These are phyloP conservation scores for Gymnopus androsaceus DNA, from an alignment of 1,284 basidiomycete genomes.

Conservation along the genomic window DNA sequence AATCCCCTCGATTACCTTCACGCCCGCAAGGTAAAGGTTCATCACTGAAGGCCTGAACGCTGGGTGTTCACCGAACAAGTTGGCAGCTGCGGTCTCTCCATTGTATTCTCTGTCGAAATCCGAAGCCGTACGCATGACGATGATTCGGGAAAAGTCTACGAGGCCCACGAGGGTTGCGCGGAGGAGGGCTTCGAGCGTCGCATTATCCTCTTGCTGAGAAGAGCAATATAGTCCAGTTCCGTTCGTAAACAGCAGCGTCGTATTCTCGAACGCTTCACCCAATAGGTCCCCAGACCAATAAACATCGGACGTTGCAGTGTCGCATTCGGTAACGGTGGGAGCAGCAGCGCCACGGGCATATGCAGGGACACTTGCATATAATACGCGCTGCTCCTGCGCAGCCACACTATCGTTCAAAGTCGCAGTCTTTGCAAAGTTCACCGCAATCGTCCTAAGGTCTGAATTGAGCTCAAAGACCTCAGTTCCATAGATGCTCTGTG, in stretches of 20 bases:
- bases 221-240: constrained; percentile 41
- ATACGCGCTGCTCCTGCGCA: constrained; percentile 35
- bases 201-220: constrained; percentile 54
- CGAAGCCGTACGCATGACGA: constrained; percentile 46
- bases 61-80: constrained; percentile 9
- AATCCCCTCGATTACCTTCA: constrained; percentile 22
- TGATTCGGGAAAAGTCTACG: constrained; percentile 46
- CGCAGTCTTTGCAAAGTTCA: constrained; percentile 34
- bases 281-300: constrained; percentile 45
- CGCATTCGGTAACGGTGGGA: constrained; percentile 39
- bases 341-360: constrained; percentile 29
- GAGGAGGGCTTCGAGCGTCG: constrained; percentile 44
- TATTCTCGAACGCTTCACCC: constrained; percentile 42
- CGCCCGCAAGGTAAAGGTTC: constrained; percentile 23
- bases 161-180: constrained; percentile 38
- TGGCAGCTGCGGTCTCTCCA: constrained; percentile 24
- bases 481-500: constrained; percentile 44
- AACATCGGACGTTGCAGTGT: constrained; percentile 44
- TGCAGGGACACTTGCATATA: constrained; percentile 31
- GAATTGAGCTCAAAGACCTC: constrained; percentile 55
- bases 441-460: constrained; percentile 40
- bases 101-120: constrained; percentile 46
- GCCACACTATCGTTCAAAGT: constrained; percentile 37
- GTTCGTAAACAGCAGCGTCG: constrained; percentile 41
- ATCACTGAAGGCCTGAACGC: constrained; percentile 16